Base-by-base conservation (phyloP, 2,329 filamentous ascomycete species). In the Tympanopsis confertula region DNA sequence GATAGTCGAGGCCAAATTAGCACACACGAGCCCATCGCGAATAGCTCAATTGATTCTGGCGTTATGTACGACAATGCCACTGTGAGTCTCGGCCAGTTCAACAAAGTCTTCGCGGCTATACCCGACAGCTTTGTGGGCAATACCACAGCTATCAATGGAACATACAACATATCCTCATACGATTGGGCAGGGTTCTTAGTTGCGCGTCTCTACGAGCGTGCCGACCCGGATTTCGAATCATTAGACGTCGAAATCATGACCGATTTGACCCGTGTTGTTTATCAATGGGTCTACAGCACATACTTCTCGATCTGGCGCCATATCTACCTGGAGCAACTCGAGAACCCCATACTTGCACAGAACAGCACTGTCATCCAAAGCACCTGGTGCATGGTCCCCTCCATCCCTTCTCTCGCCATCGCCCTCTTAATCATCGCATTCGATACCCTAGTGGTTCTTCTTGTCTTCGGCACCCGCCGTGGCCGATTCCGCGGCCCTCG, bases 91-190 rank as follows among this genome's bases (percentile, higher is more conserved):
- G 30, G 30, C 12, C 30, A 33, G 30, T 33, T 33, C 30, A 33
- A 33, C 30, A 33, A 33, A 18, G 30, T 33, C 30, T 33, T 33
- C 15, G 30, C 30, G 10, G 30, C 30, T 15, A 33, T 33, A 12
- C 30, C 30, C 7, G 10, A 33, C 7, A 33, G 30, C 30, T 33
- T 12, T 18, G 17, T 33, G 12, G 15, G 30, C 30, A 33, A 33
- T 17, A 7, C 7, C 7, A 10, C 30, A 7, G 7, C 12, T 33
- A 15, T 7, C 7, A 13, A 18, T 18, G 15, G 15, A 10, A 10
- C 30, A 10, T 33, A 33, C 15, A n/a, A n/a, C n/a, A 17, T 33
- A 7, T 7, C 30, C 7, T 33, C 30, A 18, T 33, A 33, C 30
- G 30, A 33, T 18, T 33, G 30, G 30, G 30, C 30, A 12, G 30